Evolutionary conservation across 2,329 filamentous ascomycete genomes (phyloP), one percentile per base, ranked within the genome.

Genomic region (Ustulina deusta): DNA sequence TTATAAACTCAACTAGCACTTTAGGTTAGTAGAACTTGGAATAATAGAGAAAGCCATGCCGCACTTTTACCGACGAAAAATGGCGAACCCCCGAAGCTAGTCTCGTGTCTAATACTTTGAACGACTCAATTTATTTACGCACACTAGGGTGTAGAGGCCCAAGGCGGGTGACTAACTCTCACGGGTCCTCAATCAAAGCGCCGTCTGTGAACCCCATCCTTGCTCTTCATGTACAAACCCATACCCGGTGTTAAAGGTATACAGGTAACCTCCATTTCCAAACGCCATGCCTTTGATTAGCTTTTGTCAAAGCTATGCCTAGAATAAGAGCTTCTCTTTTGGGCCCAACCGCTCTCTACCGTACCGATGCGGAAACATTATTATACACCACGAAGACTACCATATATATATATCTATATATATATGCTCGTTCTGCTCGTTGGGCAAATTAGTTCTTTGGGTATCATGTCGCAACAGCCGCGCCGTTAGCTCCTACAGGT

Each of bases 381-480:
- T 66, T 63, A 62, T 71, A 69, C 69, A 71, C 52, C 15, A 52
- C 61, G 11, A 55, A 63, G 59, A 38, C 25, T 34, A 42, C n/a
- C 48, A 54, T n/a, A n/a, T n/a, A n/a, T n/a, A n/a, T n/a, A n/a
- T n/a, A n/a, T n/a, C n/a, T n/a, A n/a, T n/a, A n/a, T n/a, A n/a
- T n/a, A n/a, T n/a, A n/a, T 54, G 11, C 34, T 61, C 27, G 25
- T 61, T 27, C 25, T 46, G 27, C 13, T 64, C 49, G n/a, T 52
- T 17, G 32, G 20, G 55, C n/a, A 51, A 55, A 62, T 61, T 64
- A 62, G 20, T 48, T 44, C 51, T 44, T 32, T 40, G 69, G 65
- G 70, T 74, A 74, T 75, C 71, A 74, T 61, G 72, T 70, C 46
- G 71, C 68, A 51, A 74, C 70, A 59, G 65, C 58, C 6, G 73